Conservation (phyloP, 2,329 filamentous ascomycete species). For the Epichloe gansuensis region DNA sequence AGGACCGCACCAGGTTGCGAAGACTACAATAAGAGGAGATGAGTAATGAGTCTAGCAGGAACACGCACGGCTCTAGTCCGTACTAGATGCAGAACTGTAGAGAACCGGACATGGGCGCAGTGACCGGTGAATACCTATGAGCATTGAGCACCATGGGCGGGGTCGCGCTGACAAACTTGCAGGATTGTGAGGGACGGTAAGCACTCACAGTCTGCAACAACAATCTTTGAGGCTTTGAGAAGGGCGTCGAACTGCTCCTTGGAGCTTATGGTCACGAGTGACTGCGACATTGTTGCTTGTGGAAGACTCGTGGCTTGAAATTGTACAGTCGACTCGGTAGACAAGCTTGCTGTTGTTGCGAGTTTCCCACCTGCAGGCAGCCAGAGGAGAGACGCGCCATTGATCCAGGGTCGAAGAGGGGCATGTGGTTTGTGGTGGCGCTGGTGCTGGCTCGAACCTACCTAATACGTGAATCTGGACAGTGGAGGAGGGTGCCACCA, state of each 20-base stretch:
- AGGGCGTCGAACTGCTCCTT: constrained; percentile 53
- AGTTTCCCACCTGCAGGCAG: neutral
- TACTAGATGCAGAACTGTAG: neutral
- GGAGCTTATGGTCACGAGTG: constrained; percentile 26
- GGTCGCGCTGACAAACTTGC: neutral
- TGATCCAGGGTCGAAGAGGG: neutral
- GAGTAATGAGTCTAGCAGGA: constrained; percentile 8
- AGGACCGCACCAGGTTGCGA: constrained; percentile 73
- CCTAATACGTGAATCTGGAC: no score
- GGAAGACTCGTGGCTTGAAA: neutral
- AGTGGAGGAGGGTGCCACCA: no score
- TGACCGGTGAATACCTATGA: neutral
- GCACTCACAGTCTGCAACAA: constrained; percentile 75
- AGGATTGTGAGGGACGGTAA: constrained; percentile 10
- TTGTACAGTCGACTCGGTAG: neutral
- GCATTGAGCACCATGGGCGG: neutral
- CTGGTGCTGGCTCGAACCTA: no score
- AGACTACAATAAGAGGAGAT: constrained; percentile 44
- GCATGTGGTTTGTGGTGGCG: no score
- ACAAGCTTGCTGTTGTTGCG: neutral
- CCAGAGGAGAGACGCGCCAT: neutral
- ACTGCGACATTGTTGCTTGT: constrained; percentile 16
- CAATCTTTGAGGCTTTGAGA: constrained; percentile 59
- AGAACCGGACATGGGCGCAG: neutral
- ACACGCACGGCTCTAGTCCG: neutral